Evolutionary conservation across 2,329 filamentous ascomycete genomes (phyloP).

Genomic region (Emmonsiellopsis sp.): DNA sequence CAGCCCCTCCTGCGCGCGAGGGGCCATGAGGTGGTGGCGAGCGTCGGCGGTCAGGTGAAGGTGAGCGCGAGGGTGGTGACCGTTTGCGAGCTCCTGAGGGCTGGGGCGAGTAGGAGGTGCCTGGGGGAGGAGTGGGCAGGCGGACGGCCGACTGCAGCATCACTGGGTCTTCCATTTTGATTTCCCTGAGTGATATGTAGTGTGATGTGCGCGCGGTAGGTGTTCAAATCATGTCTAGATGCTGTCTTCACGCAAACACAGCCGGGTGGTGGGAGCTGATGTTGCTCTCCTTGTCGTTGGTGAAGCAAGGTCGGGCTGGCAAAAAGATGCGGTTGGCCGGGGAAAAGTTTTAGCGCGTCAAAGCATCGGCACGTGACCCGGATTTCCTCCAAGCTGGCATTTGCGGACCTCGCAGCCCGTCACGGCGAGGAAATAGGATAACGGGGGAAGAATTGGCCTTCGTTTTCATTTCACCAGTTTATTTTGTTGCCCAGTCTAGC

Average conservation of each 20-base stretch:
- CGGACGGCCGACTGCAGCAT: slow-evolving; percentile 49
- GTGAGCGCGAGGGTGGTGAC: slow-evolving; percentile 46
- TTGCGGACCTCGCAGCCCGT: background rate
- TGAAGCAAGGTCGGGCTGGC: background rate
- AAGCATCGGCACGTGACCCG: background rate
- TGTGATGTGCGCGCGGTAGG: background rate
- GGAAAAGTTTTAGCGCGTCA: background rate
- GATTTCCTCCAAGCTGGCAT: background rate
- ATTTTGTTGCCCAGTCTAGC: background rate
- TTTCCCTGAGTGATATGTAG: background rate
- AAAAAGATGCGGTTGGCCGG: background rate
- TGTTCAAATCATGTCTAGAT: background rate
- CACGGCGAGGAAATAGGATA: background rate
- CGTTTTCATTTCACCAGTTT: background rate
- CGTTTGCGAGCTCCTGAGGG: slow-evolving; percentile 46
- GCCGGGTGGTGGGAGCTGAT: background rate
- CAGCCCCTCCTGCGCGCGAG: slow-evolving; percentile 21
- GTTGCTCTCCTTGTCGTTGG: background rate
- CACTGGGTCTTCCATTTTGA: slow-evolving; percentile 34
- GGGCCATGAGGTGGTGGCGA: slow-evolving; percentile 31
- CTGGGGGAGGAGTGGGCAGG: slow-evolving; percentile 47
- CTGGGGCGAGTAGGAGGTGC: slow-evolving; percentile 38
- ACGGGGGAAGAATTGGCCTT: background rate
- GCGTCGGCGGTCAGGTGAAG: slow-evolving; percentile 42
- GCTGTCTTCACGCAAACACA: background rate